Evolutionary conservation across 129 eudicot species (phyloP).

Genomic region (Erigeron canadensis): DNA sequence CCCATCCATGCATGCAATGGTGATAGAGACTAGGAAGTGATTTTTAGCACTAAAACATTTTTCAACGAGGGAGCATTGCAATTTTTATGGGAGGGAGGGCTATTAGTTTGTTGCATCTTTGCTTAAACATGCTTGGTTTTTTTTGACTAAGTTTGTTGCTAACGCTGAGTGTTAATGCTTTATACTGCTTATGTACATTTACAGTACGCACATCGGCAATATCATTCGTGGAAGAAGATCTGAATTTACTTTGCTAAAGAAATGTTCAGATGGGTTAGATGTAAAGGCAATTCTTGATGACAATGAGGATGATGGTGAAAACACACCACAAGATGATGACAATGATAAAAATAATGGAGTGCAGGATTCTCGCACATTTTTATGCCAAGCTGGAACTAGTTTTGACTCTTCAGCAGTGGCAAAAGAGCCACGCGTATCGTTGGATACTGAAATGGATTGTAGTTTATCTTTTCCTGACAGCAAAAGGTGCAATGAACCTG

Average conservation of each 20-base stretch:
- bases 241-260: constrained; percentile 39
- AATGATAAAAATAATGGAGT: constrained; percentile 18
- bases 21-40: too few species aligned
- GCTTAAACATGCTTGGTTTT: too few species aligned
- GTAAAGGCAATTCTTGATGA: constrained; percentile 48
- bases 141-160: too few species aligned
- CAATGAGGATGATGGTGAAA: constrained; percentile 10
- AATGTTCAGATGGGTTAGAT: constrained; percentile 39
- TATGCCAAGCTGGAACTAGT: constrained; percentile 27
- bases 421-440: not conserved
- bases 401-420: constrained; percentile 43
- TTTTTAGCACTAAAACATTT: too few species aligned
- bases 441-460: not conserved
- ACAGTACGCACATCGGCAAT: constrained; percentile 50
- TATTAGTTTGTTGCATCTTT: too few species aligned
- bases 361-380: constrained; percentile 22
- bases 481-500: not conserved
- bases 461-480: constrained; percentile 26
- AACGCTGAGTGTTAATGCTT: too few species aligned
- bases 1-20: too few species aligned
- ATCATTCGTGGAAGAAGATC: constrained; percentile 47
- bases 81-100: too few species aligned
- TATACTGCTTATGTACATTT: not conserved
- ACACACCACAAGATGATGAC: not conserved
- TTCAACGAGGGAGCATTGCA: too few species aligned